Percentiles rank a stretch among this genome's conserved stretches.
Evolutionary conservation across 1,284 basidiomycete genomes (phyloP).

Genomic region (Sporisorium graminicola): DNA sequence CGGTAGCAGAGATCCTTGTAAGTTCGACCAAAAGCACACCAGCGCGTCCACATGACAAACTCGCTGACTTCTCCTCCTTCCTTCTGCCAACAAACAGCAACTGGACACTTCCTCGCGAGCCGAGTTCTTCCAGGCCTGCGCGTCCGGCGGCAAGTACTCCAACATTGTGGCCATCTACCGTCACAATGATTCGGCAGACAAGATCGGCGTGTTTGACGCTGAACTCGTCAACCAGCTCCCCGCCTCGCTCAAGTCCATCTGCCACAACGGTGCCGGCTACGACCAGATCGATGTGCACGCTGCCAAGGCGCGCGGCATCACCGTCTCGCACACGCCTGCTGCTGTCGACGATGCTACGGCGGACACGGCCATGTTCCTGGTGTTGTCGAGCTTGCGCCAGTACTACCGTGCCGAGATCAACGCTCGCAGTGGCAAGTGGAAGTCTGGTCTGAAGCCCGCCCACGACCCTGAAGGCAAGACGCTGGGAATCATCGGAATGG

Average conservation of each 20-base stretch:
- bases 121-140: slow-evolving; percentile 51
- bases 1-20: slow-evolving; percentile 49
- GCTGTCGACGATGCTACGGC: slow-evolving; percentile 65
- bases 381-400: slow-evolving; percentile 60
- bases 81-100: slow-evolving; percentile 17
- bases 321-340: slow-evolving; percentile 62
- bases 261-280: slow-evolving; percentile 67
- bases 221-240: slow-evolving; percentile 57
- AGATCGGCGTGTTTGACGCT: slow-evolving; percentile 61
- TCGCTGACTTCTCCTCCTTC: not conserved
- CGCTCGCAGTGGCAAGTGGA: slow-evolving; percentile 49
- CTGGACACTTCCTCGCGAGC: slow-evolving; percentile 39
- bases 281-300: slow-evolving; percentile 64
- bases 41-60: slow-evolving; percentile 67
- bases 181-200: slow-evolving; percentile 73
- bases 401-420: slow-evolving; percentile 60
- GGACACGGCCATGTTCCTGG: slow-evolving; percentile 65
- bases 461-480: slow-evolving; percentile 59
- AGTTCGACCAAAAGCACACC: slow-evolving; percentile 69
- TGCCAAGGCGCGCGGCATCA: slow-evolving; percentile 54
- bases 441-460: slow-evolving; percentile 56
- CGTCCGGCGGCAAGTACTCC: slow-evolving; percentile 73
- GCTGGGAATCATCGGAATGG: slow-evolving; percentile 64
- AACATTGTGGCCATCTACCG: slow-evolving; percentile 84
- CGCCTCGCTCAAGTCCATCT: slow-evolving; percentile 55